Evolutionary conservation across 2,329 filamentous ascomycete species (phyloP).

Genomic region (Ophiosphaerella herpotricha): DNA sequence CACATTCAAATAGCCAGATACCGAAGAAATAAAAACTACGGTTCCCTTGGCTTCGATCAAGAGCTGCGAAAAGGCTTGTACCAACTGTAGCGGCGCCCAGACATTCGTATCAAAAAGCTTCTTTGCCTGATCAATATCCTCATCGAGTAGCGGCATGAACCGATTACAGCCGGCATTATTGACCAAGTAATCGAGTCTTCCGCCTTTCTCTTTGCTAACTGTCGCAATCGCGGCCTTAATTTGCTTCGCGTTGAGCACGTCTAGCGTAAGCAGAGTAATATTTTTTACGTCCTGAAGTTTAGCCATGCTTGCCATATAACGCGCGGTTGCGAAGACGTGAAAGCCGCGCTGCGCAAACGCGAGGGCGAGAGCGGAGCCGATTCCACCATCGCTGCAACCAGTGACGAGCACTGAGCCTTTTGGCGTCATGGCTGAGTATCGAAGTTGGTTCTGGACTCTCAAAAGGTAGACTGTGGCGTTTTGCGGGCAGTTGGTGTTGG

Average conservation of each 20-base stretch:
- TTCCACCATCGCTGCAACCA: constrained; percentile 41
- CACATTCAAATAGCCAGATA: neutral
- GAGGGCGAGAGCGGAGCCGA: constrained; percentile 48
- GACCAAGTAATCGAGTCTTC: constrained; percentile 33
- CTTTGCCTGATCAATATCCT: constrained; percentile 14
- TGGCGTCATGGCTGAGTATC: no score
- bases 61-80: constrained; percentile 44
- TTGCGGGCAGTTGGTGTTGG: no score
- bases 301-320: constrained; percentile 21
- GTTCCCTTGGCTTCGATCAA: constrained; percentile 14
- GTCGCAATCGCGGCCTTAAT: constrained; percentile 6
- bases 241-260: constrained; percentile 5
- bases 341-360: constrained; percentile 44
- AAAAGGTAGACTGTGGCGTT: no score
- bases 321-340: constrained; percentile 50
- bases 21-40: constrained; percentile 13
- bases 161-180: constrained; percentile 51
- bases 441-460: no score
- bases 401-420: constrained; percentile 19
- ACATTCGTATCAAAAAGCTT: constrained; percentile 44
- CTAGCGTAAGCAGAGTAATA: neutral
- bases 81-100: constrained; percentile 44
- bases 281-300: neutral
- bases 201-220: constrained; percentile 9
- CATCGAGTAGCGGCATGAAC: constrained; percentile 41